These are phyloP conservation scores for Furcasterigmium sp. DNA, from an alignment of 2,329 filamentous ascomycete species.

Conservation along the genomic window DNA sequence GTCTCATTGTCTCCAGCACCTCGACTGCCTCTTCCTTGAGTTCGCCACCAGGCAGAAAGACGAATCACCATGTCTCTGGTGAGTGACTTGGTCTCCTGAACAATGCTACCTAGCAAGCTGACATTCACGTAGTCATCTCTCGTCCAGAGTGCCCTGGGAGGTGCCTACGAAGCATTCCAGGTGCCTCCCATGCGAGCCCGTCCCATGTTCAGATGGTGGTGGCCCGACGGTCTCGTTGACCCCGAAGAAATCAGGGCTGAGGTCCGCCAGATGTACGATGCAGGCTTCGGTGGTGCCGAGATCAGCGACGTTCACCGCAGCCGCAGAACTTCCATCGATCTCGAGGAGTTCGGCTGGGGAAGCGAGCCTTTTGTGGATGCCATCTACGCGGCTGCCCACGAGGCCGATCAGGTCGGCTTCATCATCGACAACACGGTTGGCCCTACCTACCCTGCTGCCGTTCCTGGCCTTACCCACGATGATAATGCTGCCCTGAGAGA, in stretches of 20 bases:
- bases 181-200: constrained; percentile 4
- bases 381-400: constrained; percentile 4
- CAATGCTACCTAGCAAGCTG: too few species aligned
- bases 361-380: constrained; percentile 7
- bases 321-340: constrained; percentile 3
- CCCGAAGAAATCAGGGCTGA: constrained; percentile 8
- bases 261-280: constrained; percentile 6
- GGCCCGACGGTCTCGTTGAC: constrained; percentile 8
- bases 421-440: constrained; percentile 7
- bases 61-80: neutral
- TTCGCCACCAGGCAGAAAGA: neutral
- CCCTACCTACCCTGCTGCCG: constrained; percentile 7
- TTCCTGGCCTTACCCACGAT: constrained; percentile 4
- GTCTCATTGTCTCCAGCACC: neutral
- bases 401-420: constrained; percentile 4
- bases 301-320: constrained; percentile 8
- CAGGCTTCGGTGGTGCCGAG: constrained; percentile 8
- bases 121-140: neutral
- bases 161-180: constrained; percentile 3
- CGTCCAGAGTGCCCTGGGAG: neutral
- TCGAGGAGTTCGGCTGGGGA: constrained; percentile 4
- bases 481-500: constrained; percentile 4
- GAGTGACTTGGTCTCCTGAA: too few species aligned
- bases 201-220: constrained; percentile 10
- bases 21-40: neutral